Conservation (phyloP, 1,284 basidiomycete species). For the Melanopsichium pennsylvanicum region DNA sequence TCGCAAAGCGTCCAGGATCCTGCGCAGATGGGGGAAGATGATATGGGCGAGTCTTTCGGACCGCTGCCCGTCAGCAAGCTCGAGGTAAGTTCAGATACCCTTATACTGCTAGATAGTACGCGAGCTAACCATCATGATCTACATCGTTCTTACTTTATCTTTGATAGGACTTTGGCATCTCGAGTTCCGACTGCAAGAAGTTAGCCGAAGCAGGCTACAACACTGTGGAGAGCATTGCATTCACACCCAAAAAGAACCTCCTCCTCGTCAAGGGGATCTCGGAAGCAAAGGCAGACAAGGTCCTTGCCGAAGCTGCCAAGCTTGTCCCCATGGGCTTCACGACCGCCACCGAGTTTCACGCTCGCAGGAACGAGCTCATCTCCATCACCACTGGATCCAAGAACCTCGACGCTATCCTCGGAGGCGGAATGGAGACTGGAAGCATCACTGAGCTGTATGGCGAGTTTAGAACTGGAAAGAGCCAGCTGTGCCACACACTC, state of each 20-base stretch:
- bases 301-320: conserved; percentile 92
- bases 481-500: conserved; percentile 96
- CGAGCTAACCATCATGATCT: background rate
- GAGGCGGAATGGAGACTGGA: conserved; percentile 97
- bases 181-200: conserved; percentile 92
- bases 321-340: conserved; percentile 97
- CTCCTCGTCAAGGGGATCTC: conserved; percentile 95
- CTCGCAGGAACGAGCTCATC: conserved; percentile 91
- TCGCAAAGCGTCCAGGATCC: conserved; percentile 34
- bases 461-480: conserved; percentile 98
- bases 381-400: conserved; percentile 97
- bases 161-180: conserved; percentile 83
- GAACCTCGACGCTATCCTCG: conserved; percentile 92
- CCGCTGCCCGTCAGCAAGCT: conserved; percentile 58
- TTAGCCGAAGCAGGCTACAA: conserved; percentile 90
- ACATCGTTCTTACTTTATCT: background rate
- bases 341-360: conserved; percentile 94
- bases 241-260: conserved; percentile 93
- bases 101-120: background rate
- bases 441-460: conserved; percentile 98
- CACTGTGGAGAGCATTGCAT: conserved; percentile 94
- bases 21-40: conserved; percentile 37
- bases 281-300: conserved; percentile 97
- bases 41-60: conserved; percentile 50
- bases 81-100: conserved; percentile 35